Evolutionary conservation across 345 rosid species (phyloP).

Genomic region (Aegle marmelos): DNA sequence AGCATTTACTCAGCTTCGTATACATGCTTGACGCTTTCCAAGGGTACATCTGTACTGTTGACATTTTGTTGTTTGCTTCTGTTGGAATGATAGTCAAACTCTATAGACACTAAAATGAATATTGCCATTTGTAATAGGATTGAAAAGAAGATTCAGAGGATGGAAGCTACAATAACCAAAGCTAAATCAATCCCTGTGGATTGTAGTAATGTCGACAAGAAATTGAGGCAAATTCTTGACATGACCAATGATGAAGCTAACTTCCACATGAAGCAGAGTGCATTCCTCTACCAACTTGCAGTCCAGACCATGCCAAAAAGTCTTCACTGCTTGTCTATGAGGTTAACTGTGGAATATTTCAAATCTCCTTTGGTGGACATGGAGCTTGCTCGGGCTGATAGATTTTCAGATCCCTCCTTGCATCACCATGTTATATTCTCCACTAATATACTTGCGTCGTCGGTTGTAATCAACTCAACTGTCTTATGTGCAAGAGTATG

Average conservation of each 20-base stretch:
- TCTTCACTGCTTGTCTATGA: constrained; percentile 90
- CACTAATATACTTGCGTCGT: constrained; percentile 75
- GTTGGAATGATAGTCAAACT: constrained; percentile 3
- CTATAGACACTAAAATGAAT: background rate
- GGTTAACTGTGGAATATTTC: constrained; percentile 84
- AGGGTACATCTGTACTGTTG: background rate
- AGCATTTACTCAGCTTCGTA: background rate
- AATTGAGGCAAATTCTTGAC: constrained; percentile 87
- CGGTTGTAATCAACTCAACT: constrained; percentile 89
- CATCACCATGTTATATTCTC: constrained; percentile 79
- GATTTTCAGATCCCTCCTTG: constrained; percentile 60
- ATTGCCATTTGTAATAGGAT: constrained; percentile 49
- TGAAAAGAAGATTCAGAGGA: constrained; percentile 54
- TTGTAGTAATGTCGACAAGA: constrained; percentile 89
- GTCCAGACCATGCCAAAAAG: constrained; percentile 95
- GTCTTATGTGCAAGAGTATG: constrained; percentile 66
- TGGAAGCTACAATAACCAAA: constrained; percentile 66
- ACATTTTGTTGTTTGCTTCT: constrained; percentile 1
- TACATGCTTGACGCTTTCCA: background rate
- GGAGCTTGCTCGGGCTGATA: constrained; percentile 43
- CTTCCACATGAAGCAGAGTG: constrained; percentile 81
- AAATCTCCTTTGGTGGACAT: constrained; percentile 43
- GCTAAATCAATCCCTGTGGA: constrained; percentile 71
- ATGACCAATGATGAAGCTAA: constrained; percentile 88
- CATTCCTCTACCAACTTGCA: constrained; percentile 77